Evolutionary conservation across 2,329 filamentous ascomycete species (phyloP), one percentile per base, ranked within the genome.

Genomic region (Colletotrichum gloeosporioides): DNA sequence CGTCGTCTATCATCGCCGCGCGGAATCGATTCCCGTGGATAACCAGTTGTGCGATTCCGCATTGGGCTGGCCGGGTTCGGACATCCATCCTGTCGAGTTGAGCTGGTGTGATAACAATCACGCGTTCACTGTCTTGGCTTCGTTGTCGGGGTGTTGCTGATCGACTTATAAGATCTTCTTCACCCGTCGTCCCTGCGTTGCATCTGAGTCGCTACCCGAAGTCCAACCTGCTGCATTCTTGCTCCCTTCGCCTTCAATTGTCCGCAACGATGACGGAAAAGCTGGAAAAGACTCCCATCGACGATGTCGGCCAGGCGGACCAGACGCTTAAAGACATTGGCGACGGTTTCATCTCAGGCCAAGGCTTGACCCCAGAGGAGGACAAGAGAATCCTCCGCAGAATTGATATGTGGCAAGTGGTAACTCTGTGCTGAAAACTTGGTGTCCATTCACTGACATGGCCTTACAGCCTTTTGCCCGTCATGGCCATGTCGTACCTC

Each of bases 381-480:
- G 63, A 69, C 62, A 61, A 61, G 55, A 63, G 66, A 6, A 53
- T 78, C 22, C 65, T 77, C 4, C 29, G 31, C 16, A 75, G 63
- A 63, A 78, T 78, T 57, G 77, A 78, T 32, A 73, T 78, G 65
- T 77, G 86, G 88, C 89, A 92, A 80, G 83, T 92, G 78, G 90
- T 92, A 15, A 6, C n/a, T 18, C 9, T 53, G 18, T 15, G 12
- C 6, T 22, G 6, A 57, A 13, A 8, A 25, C 25, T 88, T 69
- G 16, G 32, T 6, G 16, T 22, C 55, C 31, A 34, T 12, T 6
- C 16, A 8, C 39, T 73, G n/a, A 91, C 90, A 0, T 76, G 80
- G 77, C 31, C 16, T 25, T 15, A 39, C 36, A 88, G 87, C 82
- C 78, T 91, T 34, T 87, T 93, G 82, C 92, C 87, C 6, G 75